These are phyloP conservation scores for Quercus tomentella DNA, from an alignment of 331 rosid genomes.

Conservation along the genomic window DNA sequence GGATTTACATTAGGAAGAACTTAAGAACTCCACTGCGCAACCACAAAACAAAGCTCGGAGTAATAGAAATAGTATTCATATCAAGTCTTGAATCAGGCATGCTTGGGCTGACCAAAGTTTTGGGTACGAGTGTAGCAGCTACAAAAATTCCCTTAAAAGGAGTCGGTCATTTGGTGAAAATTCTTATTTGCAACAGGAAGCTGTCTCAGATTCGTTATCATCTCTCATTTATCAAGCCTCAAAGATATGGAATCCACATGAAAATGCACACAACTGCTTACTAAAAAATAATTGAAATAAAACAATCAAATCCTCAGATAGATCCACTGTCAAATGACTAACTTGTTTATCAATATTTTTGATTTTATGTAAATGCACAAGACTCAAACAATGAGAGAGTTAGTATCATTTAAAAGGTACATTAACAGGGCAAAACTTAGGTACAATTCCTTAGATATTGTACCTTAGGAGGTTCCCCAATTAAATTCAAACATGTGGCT, in stretches of 20 bases:
- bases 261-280: not conserved
- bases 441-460: too few relatives aligned
- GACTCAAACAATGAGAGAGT: not conserved
- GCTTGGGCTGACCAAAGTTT: not conserved
- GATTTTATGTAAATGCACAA: not conserved
- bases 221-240: not conserved
- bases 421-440: not conserved
- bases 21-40: not conserved
- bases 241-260: not conserved
- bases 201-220: not conserved
- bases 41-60: not conserved
- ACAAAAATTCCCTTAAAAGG: not conserved
- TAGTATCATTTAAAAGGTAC: not conserved
- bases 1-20: not conserved
- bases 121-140: not conserved
- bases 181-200: not conserved
- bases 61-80: not conserved
- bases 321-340: not conserved
- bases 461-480: too few relatives aligned
- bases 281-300: not conserved
- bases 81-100: not conserved
- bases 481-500: too few relatives aligned
- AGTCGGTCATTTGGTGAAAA: not conserved
- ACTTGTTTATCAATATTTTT: not conserved
- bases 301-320: not conserved